Percentiles rank a stretch among this genome's conserved stretches.
Conservation (phyloP, 169 alveolate species). For the Cryptosporidium andersoni region DNA sequence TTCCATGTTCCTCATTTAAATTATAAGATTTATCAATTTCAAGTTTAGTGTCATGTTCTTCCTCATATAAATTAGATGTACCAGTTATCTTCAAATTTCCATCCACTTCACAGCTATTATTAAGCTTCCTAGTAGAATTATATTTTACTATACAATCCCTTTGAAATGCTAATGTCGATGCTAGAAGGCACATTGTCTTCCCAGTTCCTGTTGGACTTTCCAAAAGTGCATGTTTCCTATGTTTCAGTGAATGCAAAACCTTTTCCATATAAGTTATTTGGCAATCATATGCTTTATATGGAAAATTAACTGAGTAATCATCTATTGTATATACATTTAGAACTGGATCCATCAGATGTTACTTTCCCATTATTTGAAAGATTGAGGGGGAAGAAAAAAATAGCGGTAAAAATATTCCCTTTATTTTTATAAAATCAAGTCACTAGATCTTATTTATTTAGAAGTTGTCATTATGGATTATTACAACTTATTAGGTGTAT, state of each 20-base stretch:
- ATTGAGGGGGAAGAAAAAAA: neutral
- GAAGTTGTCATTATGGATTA: constrained; percentile 73
- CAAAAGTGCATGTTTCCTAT: constrained; percentile 87
- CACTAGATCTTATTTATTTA: neutral
- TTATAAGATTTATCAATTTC: constrained; percentile 32
- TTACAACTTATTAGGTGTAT: constrained; percentile 83
- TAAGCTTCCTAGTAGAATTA: constrained; percentile 27
- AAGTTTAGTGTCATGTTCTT: constrained; percentile 66
- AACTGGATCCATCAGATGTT: constrained; percentile 12
- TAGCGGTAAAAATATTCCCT: neutral
- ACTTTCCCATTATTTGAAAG: constrained; percentile 5
- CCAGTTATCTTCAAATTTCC: constrained; percentile 76
- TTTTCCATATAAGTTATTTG: constrained; percentile 82
- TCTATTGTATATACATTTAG: constrained; percentile 47
- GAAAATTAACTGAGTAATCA: constrained; percentile 81
- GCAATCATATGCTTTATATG: constrained; percentile 86
- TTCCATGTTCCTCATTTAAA: constrained; percentile 68
- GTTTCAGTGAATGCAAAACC: constrained; percentile 81
- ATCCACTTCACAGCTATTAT: constrained; percentile 42
- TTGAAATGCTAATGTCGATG: constrained; percentile 87
- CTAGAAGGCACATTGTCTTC: constrained; percentile 90
- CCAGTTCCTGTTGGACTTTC: constrained; percentile 99
- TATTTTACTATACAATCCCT: constrained; percentile 38
- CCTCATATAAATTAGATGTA: constrained; percentile 65
- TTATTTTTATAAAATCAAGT: neutral